Conservation (phyloP, 257 asterid species). For the Penstemon eatonii region DNA sequence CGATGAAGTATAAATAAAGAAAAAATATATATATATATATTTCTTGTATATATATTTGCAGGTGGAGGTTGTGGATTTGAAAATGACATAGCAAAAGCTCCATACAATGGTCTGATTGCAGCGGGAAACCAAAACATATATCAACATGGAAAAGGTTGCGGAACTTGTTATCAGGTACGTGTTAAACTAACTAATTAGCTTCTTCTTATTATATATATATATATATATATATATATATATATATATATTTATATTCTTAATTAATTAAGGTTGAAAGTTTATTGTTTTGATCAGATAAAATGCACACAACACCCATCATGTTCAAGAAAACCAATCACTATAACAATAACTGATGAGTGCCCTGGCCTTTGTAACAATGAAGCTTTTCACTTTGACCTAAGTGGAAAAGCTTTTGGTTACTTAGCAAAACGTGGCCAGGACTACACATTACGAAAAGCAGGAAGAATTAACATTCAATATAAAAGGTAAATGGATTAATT, state of each 20-base stretch:
- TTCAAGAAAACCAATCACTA: constrained; percentile 15
- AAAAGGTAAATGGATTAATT: constrained; percentile 12
- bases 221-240: too few species aligned
- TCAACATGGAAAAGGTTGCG: constrained; percentile 1
- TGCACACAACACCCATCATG: constrained; percentile 25
- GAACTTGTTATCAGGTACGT: constrained; percentile 8
- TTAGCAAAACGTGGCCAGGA: constrained; percentile 31
- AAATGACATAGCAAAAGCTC: neutral
- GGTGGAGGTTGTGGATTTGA: constrained; percentile 16
- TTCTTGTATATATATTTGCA: too few species aligned
- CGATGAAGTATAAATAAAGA: too few species aligned
- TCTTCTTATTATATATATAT: too few species aligned
- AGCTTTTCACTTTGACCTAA: constrained; percentile 30
- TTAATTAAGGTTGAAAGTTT: neutral
- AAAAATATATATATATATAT: too few species aligned
- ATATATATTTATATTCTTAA: neutral
- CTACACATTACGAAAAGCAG: neutral
- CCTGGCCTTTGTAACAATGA: constrained; percentile 32
- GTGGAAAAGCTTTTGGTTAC: constrained; percentile 27
- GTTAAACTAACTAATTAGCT: too few species aligned
- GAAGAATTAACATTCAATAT: constrained; percentile 25
- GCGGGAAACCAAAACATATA: neutral
- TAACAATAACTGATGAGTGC: constrained; percentile 34
- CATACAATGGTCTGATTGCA: neutral
- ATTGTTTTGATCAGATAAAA: constrained; percentile 14